phyloP scores from a whole-genome alignment of 805 yeast genomes.

The Spathaspora gorwiae region DNA sequence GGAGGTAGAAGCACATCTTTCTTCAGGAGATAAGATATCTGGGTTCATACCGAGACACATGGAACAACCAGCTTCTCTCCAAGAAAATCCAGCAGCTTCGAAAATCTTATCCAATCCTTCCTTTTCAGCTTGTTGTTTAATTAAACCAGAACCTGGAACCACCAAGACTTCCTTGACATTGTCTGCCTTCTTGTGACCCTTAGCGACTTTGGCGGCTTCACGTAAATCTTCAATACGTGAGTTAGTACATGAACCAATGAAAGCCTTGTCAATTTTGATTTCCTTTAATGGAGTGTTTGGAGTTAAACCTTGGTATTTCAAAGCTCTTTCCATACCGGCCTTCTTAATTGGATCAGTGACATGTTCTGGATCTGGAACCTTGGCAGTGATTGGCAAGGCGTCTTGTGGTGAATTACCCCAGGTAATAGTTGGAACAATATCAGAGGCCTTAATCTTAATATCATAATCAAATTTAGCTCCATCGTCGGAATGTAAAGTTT shows the following conservation, averaged over 20 bases:
- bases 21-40: slow-evolving; percentile 89
- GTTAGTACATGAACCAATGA: slow-evolving; percentile 97
- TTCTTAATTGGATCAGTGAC: slow-evolving; percentile 68
- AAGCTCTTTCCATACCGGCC: slow-evolving; percentile 86
- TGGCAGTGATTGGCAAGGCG: slow-evolving; percentile 88
- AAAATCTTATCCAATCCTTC: slow-evolving; percentile 94
- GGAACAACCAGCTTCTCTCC: slow-evolving; percentile 99
- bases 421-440: slow-evolving; percentile 91
- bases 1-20: slow-evolving; percentile 97
- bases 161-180: slow-evolving; percentile 79
- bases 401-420: slow-evolving; percentile 99
- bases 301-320: slow-evolving; percentile 83
- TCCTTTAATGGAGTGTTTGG: slow-evolving; percentile 76
- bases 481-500: slow-evolving; percentile 77
- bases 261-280: slow-evolving; percentile 85
- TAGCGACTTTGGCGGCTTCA: slow-evolving; percentile 89
- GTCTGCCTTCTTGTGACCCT: slow-evolving; percentile 82
- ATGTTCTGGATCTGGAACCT: slow-evolving; percentile 84
- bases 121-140: slow-evolving; percentile 86
- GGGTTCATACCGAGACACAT: slow-evolving; percentile 99
- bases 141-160: slow-evolving; percentile 97
- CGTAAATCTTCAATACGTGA: slow-evolving; percentile 96
- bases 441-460: slow-evolving; percentile 73
- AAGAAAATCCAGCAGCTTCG: slow-evolving; percentile 88
- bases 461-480: slow-evolving; percentile 88